These are phyloP conservation scores for Mycothermus thermophilus DNA, from an alignment of 495 filamentous ascomycete genomes.

Conservation along the genomic window DNA sequence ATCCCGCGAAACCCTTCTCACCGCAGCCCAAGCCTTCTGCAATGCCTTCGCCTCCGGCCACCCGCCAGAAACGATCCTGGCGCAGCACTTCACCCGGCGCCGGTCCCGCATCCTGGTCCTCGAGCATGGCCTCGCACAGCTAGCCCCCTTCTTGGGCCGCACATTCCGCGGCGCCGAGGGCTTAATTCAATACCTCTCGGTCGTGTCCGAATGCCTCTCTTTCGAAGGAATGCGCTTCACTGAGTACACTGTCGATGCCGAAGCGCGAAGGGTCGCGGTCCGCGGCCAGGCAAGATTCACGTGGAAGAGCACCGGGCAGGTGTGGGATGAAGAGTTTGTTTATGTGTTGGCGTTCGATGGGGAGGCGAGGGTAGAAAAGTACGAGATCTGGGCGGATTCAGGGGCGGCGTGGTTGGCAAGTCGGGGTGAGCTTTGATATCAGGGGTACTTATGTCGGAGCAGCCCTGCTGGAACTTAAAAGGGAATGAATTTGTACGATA, in stretches of 20 bases:
- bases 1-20: constrained; percentile 27
- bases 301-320: constrained; percentile 36
- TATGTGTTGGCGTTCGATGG: constrained; percentile 40
- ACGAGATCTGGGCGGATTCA: constrained; percentile 51
- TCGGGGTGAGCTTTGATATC: constrained; percentile 26
- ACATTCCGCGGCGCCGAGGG: constrained; percentile 37
- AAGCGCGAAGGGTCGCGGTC: constrained; percentile 29
- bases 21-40: constrained; percentile 33
- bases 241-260: constrained; percentile 39
- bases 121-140: constrained; percentile 41
- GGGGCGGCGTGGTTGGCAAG: constrained; percentile 48
- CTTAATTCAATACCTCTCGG: constrained; percentile 34
- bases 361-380: constrained; percentile 31
- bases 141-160: constrained; percentile 46
- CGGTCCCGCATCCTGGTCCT: constrained; percentile 18
- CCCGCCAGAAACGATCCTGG: constrained; percentile 24
- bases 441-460: neutral
- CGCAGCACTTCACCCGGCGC: constrained; percentile 33
- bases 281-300: constrained; percentile 38
- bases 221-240: constrained; percentile 39
- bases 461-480: neutral
- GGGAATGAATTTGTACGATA: neutral
- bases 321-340: constrained; percentile 45
- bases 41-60: constrained; percentile 28
- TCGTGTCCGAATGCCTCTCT: constrained; percentile 25